Conservation (phyloP, 1,284 basidiomycete genomes). For the Ceratobasidium sp. region DNA sequence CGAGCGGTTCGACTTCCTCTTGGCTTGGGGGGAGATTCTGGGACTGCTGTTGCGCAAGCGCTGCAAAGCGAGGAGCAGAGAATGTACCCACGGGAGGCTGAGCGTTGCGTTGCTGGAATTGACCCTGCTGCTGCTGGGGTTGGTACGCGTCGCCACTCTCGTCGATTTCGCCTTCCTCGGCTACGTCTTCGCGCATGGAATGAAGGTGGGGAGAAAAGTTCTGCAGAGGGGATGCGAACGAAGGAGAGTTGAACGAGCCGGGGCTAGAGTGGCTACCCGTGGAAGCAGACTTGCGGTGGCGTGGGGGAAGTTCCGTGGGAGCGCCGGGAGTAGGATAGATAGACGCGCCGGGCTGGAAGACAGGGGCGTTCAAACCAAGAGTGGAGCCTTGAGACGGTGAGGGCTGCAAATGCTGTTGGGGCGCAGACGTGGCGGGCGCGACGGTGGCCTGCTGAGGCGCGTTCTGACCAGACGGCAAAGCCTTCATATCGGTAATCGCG, state of each 20-base stretch:
- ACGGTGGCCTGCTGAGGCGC: constrained; percentile 50
- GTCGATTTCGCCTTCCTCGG: constrained; percentile 83
- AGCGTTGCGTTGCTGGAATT: constrained; percentile 72
- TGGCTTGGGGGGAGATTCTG: constrained; percentile 35
- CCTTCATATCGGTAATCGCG: constrained; percentile 86
- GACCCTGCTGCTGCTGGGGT: constrained; percentile 65
- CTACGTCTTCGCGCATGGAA: constrained; percentile 83
- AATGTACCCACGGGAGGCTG: constrained; percentile 71
- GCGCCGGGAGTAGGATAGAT: constrained; percentile 65
- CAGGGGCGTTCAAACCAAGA: constrained; percentile 74
- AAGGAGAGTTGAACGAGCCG: constrained; percentile 52
- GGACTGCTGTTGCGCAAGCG: constrained; percentile 66
- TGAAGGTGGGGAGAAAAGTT: constrained; percentile 82
- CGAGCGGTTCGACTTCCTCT: constrained; percentile 67
- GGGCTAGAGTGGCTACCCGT: constrained; percentile 64
- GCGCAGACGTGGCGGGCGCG: constrained; percentile 57
- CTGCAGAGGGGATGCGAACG: constrained; percentile 71
- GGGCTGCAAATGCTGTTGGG: constrained; percentile 56
- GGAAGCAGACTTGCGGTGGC: constrained; percentile 84
- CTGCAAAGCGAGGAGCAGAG: constrained; percentile 87
- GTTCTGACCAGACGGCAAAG: constrained; percentile 68
- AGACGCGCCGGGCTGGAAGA: constrained; percentile 76
- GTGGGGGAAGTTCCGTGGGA: constrained; percentile 58
- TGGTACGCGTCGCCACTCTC: constrained; percentile 63
- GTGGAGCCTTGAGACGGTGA: constrained; percentile 62